Conservation (phyloP, 257 asterid species). For the Plantago major region DNA sequence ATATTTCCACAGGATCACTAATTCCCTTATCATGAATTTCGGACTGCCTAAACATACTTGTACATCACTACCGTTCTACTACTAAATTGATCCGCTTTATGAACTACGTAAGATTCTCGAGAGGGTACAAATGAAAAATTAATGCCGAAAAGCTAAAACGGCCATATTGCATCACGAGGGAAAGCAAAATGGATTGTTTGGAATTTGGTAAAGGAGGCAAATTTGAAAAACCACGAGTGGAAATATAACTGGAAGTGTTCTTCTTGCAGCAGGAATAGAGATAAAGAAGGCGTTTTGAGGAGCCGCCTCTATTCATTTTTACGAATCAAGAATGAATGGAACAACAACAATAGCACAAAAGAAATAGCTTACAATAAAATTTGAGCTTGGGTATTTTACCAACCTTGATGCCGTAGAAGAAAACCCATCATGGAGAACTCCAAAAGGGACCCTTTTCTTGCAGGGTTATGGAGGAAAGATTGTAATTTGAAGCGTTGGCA, state of each 20-base stretch:
- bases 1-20: slow-evolving; percentile 63
- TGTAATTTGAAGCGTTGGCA: too few relatives aligned
- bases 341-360: too few relatives aligned
- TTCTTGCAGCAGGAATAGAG: slow-evolving; percentile 37
- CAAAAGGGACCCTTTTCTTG: too few relatives aligned
- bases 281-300: slow-evolving; percentile 41
- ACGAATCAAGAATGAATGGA: too few relatives aligned
- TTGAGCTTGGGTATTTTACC: too few relatives aligned
- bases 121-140: slow-evolving; percentile 33
- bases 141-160: slow-evolving; percentile 12
- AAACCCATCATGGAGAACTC: too few relatives aligned
- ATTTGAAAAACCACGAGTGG: slow-evolving; percentile 31
- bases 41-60: background rate
- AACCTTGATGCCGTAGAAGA: too few relatives aligned
- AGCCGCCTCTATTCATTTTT: background rate
- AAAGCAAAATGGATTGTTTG: slow-evolving; percentile 20
- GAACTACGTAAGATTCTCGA: slow-evolving; percentile 24
- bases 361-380: too few relatives aligned
- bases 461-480: too few relatives aligned
- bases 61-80: slow-evolving; percentile 12
- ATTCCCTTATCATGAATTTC: slow-evolving; percentile 11
- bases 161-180: slow-evolving; percentile 15
- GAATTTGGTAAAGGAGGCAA: slow-evolving; percentile 18
- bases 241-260: slow-evolving; percentile 12
- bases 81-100: slow-evolving; percentile 19